phyloP scores from a whole-genome alignment of 345 rosid genomes.

The Acer negundo region DNA sequence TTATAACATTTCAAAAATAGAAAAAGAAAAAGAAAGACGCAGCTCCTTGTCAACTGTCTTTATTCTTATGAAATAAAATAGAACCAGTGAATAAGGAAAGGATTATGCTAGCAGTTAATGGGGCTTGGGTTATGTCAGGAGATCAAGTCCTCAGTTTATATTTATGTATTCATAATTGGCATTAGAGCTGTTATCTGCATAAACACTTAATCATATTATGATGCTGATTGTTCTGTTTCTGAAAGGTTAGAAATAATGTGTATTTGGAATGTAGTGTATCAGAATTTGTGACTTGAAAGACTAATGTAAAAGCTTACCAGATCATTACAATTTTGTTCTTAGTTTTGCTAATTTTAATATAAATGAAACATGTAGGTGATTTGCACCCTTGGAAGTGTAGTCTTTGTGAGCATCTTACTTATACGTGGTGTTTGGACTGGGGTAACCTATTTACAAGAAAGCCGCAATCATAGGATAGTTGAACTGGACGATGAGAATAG shows the following conservation, averaged over 20 bases:
- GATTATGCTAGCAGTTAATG: not conserved
- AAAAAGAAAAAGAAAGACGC: not conserved
- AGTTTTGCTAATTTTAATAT: slow-evolving; percentile 1
- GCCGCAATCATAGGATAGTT: slow-evolving; percentile 30
- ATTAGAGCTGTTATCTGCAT: not conserved
- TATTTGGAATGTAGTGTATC: not conserved
- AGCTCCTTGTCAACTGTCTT: not conserved
- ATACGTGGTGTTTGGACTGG: slow-evolving; percentile 63
- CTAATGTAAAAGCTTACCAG: not conserved
- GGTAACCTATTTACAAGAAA: slow-evolving; percentile 52
- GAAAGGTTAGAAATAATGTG: not conserved
- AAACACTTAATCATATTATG: not conserved
- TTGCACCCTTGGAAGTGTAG: slow-evolving; percentile 69
- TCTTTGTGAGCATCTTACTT: slow-evolving; percentile 65
- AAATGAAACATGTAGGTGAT: slow-evolving; percentile 45
- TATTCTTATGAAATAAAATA: not conserved
- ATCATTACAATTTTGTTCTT: slow-evolving; percentile 1
- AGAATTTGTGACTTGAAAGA: no score
- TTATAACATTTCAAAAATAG: no score
- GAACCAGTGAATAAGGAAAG: not conserved
- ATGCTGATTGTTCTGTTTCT: not conserved
- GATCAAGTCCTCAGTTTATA: not conserved
- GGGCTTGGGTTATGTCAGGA: not conserved
- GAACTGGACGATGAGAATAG: slow-evolving; percentile 37
- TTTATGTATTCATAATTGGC: not conserved